A percentile compares a stretch with the other conserved stretches of the same genome.
phyloP scores from a whole-genome alignment of 306 rosid species.

The Hippophae rhamnoides region DNA sequence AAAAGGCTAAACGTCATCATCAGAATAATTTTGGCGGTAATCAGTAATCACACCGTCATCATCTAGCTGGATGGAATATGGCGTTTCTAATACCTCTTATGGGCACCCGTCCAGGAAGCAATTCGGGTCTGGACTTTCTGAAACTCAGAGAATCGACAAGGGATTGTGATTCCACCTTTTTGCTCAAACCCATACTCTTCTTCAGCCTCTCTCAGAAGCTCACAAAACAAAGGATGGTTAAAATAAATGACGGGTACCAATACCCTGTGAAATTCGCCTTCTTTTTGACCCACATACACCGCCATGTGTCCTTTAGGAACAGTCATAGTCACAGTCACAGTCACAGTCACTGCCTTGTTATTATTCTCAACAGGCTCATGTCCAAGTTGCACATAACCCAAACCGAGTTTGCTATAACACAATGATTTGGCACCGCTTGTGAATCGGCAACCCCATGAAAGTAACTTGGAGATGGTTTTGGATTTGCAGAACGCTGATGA shows the following conservation, averaged over 20 bases:
- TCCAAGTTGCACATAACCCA: slow-evolving; percentile 38
- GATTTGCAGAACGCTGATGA: not conserved
- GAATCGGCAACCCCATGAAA: slow-evolving; percentile 51
- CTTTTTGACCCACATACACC: slow-evolving; percentile 73
- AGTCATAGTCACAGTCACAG: not conserved
- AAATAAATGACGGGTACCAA: slow-evolving; percentile 85
- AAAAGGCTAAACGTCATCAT: no score
- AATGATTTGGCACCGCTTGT: slow-evolving; percentile 38
- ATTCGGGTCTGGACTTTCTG: slow-evolving; percentile 68
- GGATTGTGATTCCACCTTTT: slow-evolving; percentile 78
- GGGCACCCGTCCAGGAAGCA: slow-evolving; percentile 35
- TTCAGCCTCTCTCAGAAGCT: slow-evolving; percentile 64
- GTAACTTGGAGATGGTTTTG: slow-evolving; percentile 30
- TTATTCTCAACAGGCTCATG: slow-evolving; percentile 18
- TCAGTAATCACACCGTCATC: not conserved
- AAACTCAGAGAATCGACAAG: slow-evolving; percentile 64
- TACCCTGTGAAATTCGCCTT: slow-evolving; percentile 61
- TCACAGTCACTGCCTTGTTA: not conserved
- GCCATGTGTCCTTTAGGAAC: slow-evolving; percentile 88
- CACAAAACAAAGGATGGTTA: slow-evolving; percentile 76
- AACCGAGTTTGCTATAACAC: slow-evolving; percentile 27
- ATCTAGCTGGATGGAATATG: slow-evolving; percentile 13
- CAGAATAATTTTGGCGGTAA: no score
- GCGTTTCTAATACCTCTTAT: slow-evolving; percentile 34
- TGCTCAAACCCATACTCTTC: slow-evolving; percentile 65